Evolutionary conservation across 73 alveolate genomes (phyloP).

Genomic region (Paraurostyla sp.): DNA sequence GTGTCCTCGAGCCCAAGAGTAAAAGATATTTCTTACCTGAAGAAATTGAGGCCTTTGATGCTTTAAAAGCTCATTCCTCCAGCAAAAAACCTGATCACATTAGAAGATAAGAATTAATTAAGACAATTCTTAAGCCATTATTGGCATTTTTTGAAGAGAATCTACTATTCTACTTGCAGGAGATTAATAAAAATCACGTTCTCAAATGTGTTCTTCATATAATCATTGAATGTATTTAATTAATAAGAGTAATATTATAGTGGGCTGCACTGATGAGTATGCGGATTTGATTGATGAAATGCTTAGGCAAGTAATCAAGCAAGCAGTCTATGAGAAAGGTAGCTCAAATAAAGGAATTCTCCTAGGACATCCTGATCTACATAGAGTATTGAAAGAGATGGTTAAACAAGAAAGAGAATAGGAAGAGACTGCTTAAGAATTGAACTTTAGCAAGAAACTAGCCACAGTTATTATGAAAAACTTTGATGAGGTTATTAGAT

Average conservation of each 20-base stretch:
- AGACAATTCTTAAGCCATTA: slow-evolving; percentile 25
- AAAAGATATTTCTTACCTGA: slow-evolving; percentile 42
- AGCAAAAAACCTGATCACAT: slow-evolving; percentile 64
- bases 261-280: slow-evolving; percentile 70
- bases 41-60: slow-evolving; percentile 55
- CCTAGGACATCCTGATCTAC: slow-evolving; percentile 81
- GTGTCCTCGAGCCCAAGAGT: slow-evolving; percentile 45
- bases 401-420: slow-evolving; percentile 71
- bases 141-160: slow-evolving; percentile 60
- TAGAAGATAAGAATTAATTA: slow-evolving; percentile 61
- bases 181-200: slow-evolving; percentile 28
- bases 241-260: not conserved
- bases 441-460: slow-evolving; percentile 77
- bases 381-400: slow-evolving; percentile 83
- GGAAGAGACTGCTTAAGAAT: slow-evolving; percentile 74
- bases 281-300: slow-evolving; percentile 83
- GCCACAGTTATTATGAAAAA: slow-evolving; percentile 76
- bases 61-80: slow-evolving; percentile 38
- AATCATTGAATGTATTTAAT: slow-evolving; percentile 18
- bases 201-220: slow-evolving; percentile 10
- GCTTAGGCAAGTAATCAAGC: slow-evolving; percentile 68
- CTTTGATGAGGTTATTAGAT: slow-evolving; percentile 75
- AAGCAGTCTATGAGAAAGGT: slow-evolving; percentile 75
- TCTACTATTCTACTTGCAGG: not conserved
- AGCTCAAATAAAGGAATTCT: slow-evolving; percentile 75